Evolutionary conservation across 768 basidiomycete genomes (phyloP), one percentile per base, ranked within the genome.

Genomic region (Chalciporus pseudorubinellus): DNA sequence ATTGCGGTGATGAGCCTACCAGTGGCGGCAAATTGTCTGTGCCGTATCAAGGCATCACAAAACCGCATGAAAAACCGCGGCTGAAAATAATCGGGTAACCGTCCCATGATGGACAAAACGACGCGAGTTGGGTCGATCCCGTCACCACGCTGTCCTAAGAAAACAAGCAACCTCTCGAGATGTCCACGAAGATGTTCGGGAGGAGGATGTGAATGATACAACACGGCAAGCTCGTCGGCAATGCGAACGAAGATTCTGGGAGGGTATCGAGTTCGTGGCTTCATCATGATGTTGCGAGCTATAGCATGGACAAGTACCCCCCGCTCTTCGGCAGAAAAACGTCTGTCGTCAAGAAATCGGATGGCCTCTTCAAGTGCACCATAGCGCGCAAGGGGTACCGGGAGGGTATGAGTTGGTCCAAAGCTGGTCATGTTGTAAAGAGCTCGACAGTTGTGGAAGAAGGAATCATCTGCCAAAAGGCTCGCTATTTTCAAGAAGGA

Each of bases 401-500:
- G 70, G 36, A 83, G 51, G 6, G 53, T 39, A 36, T 71, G 57
- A 16, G 66, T 39, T n/a, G 51, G 56, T 16, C 57, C 44, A 1
- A 55, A 19, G 3, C 70, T 65, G 7, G 72, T 59, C n/a, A 51
- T 31, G 16, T 55, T 45, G 52, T 64, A 71, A 44, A 72, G 72
- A 11, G 58, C 66, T 40, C 59, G 62, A 52, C 76, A 79, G 3
- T 58, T 70, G 6, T 68, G 62, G 29, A 69, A 63, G 11, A 83
- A 57, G 9, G 62, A 53, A 1, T 48, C 58, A 47, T 82, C 78
- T 6, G 53, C 58, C 6, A 74, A 64, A n/a, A 60, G 51, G 14
- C 64, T 71, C 8, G 80, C 72, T 28, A 82, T 59, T 39, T 69
- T 76, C 26, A 83, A 63, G 58, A 83, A 81, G 1, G 77, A 64